A percentile compares a stretch with the other conserved stretches of the same genome.
phyloP scores from a whole-genome alignment of 805 yeast species.

The Ogataea paradorogensis region DNA sequence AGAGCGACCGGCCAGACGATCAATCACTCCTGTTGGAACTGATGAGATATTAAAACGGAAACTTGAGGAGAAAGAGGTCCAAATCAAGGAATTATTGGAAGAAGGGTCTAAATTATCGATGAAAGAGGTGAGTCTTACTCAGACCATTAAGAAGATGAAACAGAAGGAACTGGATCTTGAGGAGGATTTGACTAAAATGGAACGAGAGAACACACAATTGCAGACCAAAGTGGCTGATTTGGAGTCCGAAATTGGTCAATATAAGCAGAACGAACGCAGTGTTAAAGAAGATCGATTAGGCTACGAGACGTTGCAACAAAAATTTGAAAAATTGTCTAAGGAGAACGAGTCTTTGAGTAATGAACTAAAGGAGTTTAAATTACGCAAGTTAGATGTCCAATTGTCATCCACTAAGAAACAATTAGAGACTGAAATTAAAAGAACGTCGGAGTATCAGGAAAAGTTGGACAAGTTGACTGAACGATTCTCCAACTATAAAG shows the following conservation, averaged over 20 bases:
- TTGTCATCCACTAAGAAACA: conserved; percentile 33
- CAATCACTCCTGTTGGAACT: conserved; percentile 6
- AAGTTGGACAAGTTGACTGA: conserved; percentile 23
- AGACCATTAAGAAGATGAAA: conserved; percentile 61
- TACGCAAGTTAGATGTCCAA: conserved; percentile 35
- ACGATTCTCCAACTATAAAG: conserved; percentile 24
- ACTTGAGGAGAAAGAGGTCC: conserved; percentile 51
- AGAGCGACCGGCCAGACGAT: conserved; percentile 16
- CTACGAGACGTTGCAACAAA: conserved; percentile 22
- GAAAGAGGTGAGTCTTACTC: conserved; percentile 67
- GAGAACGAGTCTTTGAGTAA: conserved; percentile 25
- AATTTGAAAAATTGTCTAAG: conserved; percentile 21
- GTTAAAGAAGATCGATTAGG: conserved; percentile 34
- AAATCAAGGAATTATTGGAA: conserved; percentile 60
- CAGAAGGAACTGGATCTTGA: conserved; percentile 40
- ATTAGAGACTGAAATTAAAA: conserved; percentile 35
- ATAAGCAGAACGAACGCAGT: conserved; percentile 22
- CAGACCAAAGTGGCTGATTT: conserved; percentile 29
- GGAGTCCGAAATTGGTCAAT: conserved; percentile 27
- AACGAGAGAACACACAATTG: conserved; percentile 26
- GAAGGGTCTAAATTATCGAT: conserved; percentile 75
- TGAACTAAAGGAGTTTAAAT: conserved; percentile 32
- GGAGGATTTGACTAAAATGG: conserved; percentile 31
- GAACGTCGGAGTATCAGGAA: conserved; percentile 17
- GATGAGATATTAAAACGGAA: conserved; percentile 29